Percentiles rank a stretch among this genome's conserved stretches.
phyloP scores from a whole-genome alignment of 208 protist genomes.

The Trypanosoma scelopori region DNA sequence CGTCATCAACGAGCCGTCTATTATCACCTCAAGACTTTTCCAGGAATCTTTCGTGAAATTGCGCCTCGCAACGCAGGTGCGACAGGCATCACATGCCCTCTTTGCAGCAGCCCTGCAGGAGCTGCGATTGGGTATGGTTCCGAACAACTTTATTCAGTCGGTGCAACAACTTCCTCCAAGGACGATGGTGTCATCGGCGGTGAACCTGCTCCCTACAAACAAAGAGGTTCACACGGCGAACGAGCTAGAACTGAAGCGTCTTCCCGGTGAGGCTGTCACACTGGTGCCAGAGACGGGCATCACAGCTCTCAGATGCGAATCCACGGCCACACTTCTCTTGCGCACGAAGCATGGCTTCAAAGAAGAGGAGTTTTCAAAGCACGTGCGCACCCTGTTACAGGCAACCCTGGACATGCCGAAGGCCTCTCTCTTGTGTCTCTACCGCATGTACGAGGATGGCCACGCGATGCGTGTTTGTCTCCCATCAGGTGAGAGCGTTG shows the following conservation, averaged over 20 bases:
- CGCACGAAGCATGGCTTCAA: constrained; percentile 77
- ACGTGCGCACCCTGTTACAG: constrained; percentile 76
- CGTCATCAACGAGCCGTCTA: constrained; percentile 78
- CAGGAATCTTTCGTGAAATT: constrained; percentile 76
- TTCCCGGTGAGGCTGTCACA: constrained; percentile 69
- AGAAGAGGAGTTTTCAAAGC: constrained; percentile 60
- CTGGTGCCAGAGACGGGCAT: constrained; percentile 78
- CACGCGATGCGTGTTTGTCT: constrained; percentile 87
- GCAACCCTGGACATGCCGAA: constrained; percentile 75
- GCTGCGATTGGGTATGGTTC: constrained; percentile 74
- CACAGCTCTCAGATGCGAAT: constrained; percentile 73
- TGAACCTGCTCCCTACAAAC: constrained; percentile 86
- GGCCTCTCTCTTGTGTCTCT: constrained; percentile 73
- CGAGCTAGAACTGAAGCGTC: constrained; percentile 61
- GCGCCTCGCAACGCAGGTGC: constrained; percentile 71
- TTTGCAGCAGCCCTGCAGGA: constrained; percentile 73
- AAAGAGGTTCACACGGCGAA: constrained; percentile 86
- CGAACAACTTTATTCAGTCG: constrained; percentile 50
- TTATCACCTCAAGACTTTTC: constrained; percentile 75
- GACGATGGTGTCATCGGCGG: constrained; percentile 83
- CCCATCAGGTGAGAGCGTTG: constrained; percentile 69
- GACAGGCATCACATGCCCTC: constrained; percentile 55
- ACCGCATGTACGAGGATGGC: constrained; percentile 84
- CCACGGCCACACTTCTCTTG: constrained; percentile 78
- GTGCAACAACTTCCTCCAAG: constrained; percentile 77